Evolutionary conservation across 768 basidiomycete genomes (phyloP), one percentile per base, ranked within the genome.

Genomic region (Agrocybe praecox): DNA sequence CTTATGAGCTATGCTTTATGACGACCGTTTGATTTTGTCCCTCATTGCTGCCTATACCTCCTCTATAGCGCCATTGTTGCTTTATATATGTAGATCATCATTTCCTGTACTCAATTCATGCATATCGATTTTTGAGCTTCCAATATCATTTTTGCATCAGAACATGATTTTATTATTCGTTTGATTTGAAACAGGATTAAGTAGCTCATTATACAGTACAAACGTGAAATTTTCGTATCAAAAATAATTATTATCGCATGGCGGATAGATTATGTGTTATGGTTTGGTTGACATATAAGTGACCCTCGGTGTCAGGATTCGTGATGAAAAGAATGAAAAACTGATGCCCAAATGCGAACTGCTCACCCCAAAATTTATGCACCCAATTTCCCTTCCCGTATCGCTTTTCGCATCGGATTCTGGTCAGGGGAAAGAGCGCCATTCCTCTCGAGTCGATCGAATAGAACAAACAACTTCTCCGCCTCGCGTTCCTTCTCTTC

Each of bases 401-500:
- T 79, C 1, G 88, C 90, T 67, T 82, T 87, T 52, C 90, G 80
- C 60, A 92, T 83, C 6, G 89, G 90, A 67, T 91, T 91, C 61
- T 84, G 83, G 46, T 75, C 78, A 18, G 84, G 75, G 11, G 84
- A 81, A 29, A 93, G 66, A 44, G 85, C 82, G 19, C 93, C 92
- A 45, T 78, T 87, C 71, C 78, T 85, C 68, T 95, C 92, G 60
- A 98, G 76, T 46, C 96, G 79, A 60, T 97, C 92, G 66, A 99
- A 98, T 18, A 98, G 77, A 32, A 90, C 86, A 66, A 98, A 93
- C 42, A 99, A 76, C 66, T 88, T 88, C 77, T 98, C 96, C 52
- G 95, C 90, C 74, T 99, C 97, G 10, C 74, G 75, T 67, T 97
- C 94, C 71, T 96, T 97, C 79, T 99, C 96, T 68, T 96, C 95